phyloP scores from a whole-genome alignment of 441 rosid genomes.

The Omphalea diandra region DNA sequence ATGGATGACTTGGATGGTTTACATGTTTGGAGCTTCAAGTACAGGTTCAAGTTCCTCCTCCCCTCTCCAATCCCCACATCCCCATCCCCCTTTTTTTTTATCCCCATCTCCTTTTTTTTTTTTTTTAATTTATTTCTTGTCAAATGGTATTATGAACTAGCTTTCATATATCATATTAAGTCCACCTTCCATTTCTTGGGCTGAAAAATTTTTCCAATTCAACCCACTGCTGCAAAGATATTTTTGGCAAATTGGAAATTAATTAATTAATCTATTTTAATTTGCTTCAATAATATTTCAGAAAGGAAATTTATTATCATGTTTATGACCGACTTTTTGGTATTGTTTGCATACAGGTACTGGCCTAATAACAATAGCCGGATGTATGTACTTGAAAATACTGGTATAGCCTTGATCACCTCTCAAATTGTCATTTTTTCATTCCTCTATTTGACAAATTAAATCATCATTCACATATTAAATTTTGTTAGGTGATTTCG shows the following conservation, averaged over 20 bases:
- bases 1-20: slow-evolving; percentile 86
- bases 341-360: slow-evolving; percentile 56
- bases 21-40: slow-evolving; percentile 89
- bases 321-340: not conserved
- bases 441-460: not conserved
- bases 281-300: not conserved
- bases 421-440: not conserved
- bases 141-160: too few species aligned
- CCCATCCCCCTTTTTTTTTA: too few species aligned
- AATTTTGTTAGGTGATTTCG: slow-evolving; percentile 69
- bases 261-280: not conserved
- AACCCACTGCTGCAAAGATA: too few species aligned
- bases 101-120: too few species aligned
- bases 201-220: too few species aligned
- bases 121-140: too few species aligned
- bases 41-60: slow-evolving; percentile 46
- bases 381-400: slow-evolving; percentile 96
- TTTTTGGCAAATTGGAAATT: not conserved
- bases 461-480: not conserved
- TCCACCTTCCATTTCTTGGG: too few species aligned
- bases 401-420: slow-evolving; percentile 45
- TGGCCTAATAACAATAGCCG: slow-evolving; percentile 99
- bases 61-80: too few species aligned
- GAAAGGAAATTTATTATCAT: not conserved
- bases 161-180: too few species aligned